phyloP scores from a whole-genome alignment of 23 red algal genomes.

The Gracilariopsis chorda region DNA sequence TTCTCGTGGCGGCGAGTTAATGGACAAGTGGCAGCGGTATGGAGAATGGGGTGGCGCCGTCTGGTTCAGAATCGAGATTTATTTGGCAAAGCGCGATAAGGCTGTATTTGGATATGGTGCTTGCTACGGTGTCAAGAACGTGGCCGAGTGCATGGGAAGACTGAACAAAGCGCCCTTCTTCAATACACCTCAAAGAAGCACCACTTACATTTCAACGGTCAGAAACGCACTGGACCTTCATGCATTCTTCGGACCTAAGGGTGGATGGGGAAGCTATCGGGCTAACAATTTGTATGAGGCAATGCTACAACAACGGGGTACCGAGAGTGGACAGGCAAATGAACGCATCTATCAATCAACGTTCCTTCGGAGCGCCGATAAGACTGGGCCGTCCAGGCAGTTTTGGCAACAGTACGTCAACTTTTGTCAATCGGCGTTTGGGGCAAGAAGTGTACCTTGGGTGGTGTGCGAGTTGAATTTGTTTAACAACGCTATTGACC shows the following conservation, averaged over 20 bases:
- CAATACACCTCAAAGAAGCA: background rate
- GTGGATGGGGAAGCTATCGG: slow-evolving; percentile 3
- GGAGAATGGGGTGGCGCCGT: slow-evolving; percentile 43
- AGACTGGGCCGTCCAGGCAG: background rate
- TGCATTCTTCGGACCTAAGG: slow-evolving; percentile 57
- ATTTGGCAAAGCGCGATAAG: background rate
- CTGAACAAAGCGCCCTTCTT: slow-evolving; percentile 33
- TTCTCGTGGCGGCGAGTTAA: background rate
- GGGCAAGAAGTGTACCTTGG: slow-evolving; percentile 29
- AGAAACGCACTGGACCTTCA: slow-evolving; percentile 42
- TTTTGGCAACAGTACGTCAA: slow-evolving; percentile 54
- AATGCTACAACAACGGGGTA: slow-evolving; percentile 26
- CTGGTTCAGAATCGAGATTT: slow-evolving; percentile 48
- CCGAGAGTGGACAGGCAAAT: background rate
- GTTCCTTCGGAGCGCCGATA: background rate
- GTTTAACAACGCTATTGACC: slow-evolving; percentile 56
- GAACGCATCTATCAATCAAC: slow-evolving; percentile 49
- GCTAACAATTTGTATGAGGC: slow-evolving; percentile 19
- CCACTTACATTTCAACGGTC: background rate
- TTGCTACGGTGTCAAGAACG: slow-evolving; percentile 24
- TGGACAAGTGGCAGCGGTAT: slow-evolving; percentile 46
- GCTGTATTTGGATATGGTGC: slow-evolving; percentile 46
- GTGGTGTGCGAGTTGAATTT: slow-evolving; percentile 60
- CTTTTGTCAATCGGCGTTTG: slow-evolving; percentile 25
- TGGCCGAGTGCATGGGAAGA: slow-evolving; percentile 10